phyloP scores from a whole-genome alignment of 2,329 filamentous ascomycete species.

The Venturia nashicola region DNA sequence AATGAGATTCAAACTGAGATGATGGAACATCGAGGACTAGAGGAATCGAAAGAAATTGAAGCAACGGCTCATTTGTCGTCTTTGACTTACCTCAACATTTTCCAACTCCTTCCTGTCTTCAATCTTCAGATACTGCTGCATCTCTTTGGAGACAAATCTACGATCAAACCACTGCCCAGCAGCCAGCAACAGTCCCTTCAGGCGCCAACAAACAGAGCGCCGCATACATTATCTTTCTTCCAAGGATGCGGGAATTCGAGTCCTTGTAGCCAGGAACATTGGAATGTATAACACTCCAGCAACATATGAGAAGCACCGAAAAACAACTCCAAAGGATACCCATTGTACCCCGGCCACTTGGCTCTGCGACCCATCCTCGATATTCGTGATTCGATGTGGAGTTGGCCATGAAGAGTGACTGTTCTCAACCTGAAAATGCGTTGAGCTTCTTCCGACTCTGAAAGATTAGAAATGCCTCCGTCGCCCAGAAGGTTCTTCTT shows the following conservation, averaged over 20 bases:
- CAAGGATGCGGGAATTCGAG: not conserved
- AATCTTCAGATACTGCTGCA: not conserved
- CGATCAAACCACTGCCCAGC: not conserved
- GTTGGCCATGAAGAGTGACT: not conserved
- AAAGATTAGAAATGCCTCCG: not conserved
- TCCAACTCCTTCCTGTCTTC: not conserved
- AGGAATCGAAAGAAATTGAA: not conserved
- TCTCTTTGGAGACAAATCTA: not conserved
- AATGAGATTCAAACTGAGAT: too few relatives aligned
- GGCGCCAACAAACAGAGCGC: not conserved
- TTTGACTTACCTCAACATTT: not conserved
- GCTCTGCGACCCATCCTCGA: slow-evolving; percentile 13
- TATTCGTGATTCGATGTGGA: not conserved
- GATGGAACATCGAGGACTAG: too few relatives aligned
- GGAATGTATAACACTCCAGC: slow-evolving; percentile 20
- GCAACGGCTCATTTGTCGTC: not conserved
- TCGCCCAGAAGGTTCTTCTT: not conserved
- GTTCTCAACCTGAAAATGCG: not conserved
- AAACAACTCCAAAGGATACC: slow-evolving; percentile 23
- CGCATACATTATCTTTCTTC: not conserved
- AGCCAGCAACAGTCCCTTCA: not conserved
- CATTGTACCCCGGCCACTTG: slow-evolving; percentile 18
- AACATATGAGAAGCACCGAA: slow-evolving; percentile 21
- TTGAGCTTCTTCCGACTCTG: not conserved
- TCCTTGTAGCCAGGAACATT: slow-evolving; percentile 16